Evolutionary conservation across 2,329 filamentous ascomycete species (phyloP), one percentile per base, ranked within the genome.

Genomic region (Coniella vitis): DNA sequence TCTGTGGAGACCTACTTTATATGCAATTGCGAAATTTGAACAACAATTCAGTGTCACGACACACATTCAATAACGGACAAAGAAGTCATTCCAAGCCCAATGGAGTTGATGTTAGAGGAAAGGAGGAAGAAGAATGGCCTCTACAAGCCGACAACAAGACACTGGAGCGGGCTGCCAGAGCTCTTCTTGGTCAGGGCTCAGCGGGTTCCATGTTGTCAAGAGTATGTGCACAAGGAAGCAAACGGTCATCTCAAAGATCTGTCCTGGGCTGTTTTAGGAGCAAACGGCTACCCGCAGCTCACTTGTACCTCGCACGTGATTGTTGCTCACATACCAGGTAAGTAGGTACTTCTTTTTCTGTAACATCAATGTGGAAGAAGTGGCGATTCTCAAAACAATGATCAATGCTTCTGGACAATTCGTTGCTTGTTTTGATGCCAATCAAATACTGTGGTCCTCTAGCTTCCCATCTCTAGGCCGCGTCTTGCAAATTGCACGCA

Each of bases 291-390:
- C 63, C 57, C 61, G 65, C 65, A 67, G 60, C 52, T 52, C 53
- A 58, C 57, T 56, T 58, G 60, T 59, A 61, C 63, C 60, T 62
- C 65, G 58, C 65, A 68, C 65, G 65, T 67, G 63, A 67, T 53
- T 52, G 52, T 60, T 45, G n/a, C 35, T 41, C 34, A 48, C 41
- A 35, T 32, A n/a, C 29, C n/a, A n/a, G n/a, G n/a, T n/a, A n/a
- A n/a, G n/a, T n/a, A n/a, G n/a, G n/a, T n/a, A n/a, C n/a, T n/a
- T n/a, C n/a, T n/a, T n/a, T n/a, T n/a, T n/a, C n/a, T n/a, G n/a
- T n/a, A n/a, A n/a, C n/a, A n/a, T n/a, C n/a, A n/a, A n/a, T n/a
- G n/a, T n/a, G n/a, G n/a, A n/a, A n/a, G n/a, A n/a, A n/a, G n/a
- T n/a, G n/a, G n/a, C n/a, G n/a, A n/a, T n/a, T n/a, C n/a, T n/a